Evolutionary conservation across 768 basidiomycete species (phyloP).

Genomic region (Polyporus arcularius): DNA sequence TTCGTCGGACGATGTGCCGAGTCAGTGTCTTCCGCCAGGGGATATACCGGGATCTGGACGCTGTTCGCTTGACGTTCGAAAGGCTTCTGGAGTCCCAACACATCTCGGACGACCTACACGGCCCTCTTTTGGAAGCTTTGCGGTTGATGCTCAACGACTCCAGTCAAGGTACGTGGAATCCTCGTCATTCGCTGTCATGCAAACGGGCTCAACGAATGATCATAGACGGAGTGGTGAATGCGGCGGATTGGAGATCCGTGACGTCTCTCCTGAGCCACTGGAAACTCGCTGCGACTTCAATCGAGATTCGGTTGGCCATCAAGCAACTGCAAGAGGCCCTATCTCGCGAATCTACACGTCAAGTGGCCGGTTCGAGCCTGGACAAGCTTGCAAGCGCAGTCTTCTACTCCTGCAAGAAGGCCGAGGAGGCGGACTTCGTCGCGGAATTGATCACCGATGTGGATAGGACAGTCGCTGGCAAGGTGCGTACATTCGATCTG

Average conservation of each 20-base stretch:
- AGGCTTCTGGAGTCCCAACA: conserved; percentile 44
- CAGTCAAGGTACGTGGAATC: conserved; percentile 47
- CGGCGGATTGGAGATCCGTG: conserved; percentile 28
- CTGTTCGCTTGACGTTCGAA: conserved; percentile 70
- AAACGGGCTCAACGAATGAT: not conserved
- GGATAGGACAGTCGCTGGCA: conserved; percentile 63
- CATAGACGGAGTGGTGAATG: conserved; percentile 17
- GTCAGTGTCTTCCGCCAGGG: conserved; percentile 72
- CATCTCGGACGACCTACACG: conserved; percentile 42
- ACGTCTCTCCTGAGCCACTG: conserved; percentile 76
- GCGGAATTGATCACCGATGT: conserved; percentile 80
- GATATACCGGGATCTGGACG: conserved; percentile 73
- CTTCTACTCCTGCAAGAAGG: conserved; percentile 72
- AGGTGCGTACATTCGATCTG: conserved; percentile 43
- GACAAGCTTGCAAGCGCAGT: conserved; percentile 67
- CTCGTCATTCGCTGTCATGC: not conserved
- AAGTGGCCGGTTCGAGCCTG: conserved; percentile 59
- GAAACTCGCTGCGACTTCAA: conserved; percentile 80
- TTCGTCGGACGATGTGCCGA: conserved; percentile 63
- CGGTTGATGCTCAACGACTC: conserved; percentile 66
- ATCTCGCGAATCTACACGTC: conserved; percentile 52
- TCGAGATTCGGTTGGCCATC: conserved; percentile 75
- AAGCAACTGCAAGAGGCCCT: conserved; percentile 73
- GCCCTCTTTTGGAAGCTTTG: conserved; percentile 66
- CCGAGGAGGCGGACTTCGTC: conserved; percentile 80